Base-by-base conservation (phyloP, 2,329 filamentous ascomycete genomes). In the Penicillium expansum region DNA sequence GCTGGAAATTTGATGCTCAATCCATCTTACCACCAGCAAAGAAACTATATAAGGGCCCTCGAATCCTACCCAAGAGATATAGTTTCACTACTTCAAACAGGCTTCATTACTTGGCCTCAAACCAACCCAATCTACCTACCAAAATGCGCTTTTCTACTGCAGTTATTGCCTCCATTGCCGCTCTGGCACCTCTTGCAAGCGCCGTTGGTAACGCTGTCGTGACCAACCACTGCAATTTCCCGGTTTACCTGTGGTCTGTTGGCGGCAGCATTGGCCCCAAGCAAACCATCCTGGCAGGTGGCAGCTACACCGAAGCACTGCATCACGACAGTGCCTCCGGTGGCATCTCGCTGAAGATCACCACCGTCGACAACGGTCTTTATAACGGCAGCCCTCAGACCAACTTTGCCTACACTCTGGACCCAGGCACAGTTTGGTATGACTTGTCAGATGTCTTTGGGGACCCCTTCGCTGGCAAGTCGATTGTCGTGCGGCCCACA, bases 331-430 rank as follows among this genome's bases (percentile, higher is more conserved):
- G 69, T 20, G 56, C 66, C 24, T 74, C 71, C 0, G 75, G 75
- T n/a, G 77, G 77, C 10, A 68, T 79, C 45, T 61, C 76, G 1
- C 65, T 79, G 47, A 79, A 78, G 67, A 71, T 79, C 59, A 73
- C 76, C 42, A 70, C 64, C 20, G 62, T 53, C 14, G 48, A 67
- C 43, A 66, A 75, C 52, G 75, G 75, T 6, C 58, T 77, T 43
- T 74, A 68, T 58, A 66, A 73, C 29, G 69, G 67, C 30, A 72
- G 67, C 39, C 62, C 74, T 4, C 71, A 78, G 62, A 72, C 74
- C 41, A 73, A 71, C 60, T 77, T 72, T 59, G 74, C 76, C 38
- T 78, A 78, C 63, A 74, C 71, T 32, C 66, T 77, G 49, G 69
- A 73, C 51, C 67, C 69, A 39, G 66, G 62, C 45, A 63, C 67